Evolutionary conservation across 2,329 filamentous ascomycete species (phyloP).

Genomic region (Pestalotiopsis sp.): DNA sequence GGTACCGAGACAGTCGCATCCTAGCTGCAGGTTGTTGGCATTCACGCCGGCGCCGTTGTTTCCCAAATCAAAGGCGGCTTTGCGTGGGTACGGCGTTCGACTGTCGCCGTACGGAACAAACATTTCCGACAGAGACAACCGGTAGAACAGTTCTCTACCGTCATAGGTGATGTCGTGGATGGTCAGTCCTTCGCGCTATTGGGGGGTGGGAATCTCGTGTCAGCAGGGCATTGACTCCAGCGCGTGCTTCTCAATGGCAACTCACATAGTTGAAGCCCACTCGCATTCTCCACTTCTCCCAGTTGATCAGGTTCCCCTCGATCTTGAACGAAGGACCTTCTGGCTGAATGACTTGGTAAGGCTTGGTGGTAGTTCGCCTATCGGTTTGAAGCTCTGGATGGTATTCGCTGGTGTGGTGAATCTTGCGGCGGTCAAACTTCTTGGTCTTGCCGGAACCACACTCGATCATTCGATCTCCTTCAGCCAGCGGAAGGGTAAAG

Average conservation of each 20-base stretch:
- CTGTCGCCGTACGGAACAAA: slow-evolving; percentile 65
- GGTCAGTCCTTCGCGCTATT: slow-evolving; percentile 59
- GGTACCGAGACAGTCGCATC: slow-evolving; percentile 70
- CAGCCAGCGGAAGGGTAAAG: neutral
- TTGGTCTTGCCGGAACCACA: neutral
- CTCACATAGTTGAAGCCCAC: slow-evolving; percentile 56
- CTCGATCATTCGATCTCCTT: neutral
- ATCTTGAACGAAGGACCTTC: slow-evolving; percentile 35
- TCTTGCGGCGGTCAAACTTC: neutral
- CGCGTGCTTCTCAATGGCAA: neutral
- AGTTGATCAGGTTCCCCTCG: slow-evolving; percentile 31
- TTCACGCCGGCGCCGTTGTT: slow-evolving; percentile 66
- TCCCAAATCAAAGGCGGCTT: slow-evolving; percentile 71
- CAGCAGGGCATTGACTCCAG: neutral
- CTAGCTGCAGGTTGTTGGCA: slow-evolving; percentile 67
- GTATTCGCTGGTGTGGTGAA: slow-evolving; percentile 42
- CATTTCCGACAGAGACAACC: slow-evolving; percentile 64
- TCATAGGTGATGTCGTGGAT: slow-evolving; percentile 66
- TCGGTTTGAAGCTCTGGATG: slow-evolving; percentile 50
- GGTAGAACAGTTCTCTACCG: slow-evolving; percentile 60
- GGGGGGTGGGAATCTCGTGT: neutral
- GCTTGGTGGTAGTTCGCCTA: slow-evolving; percentile 61
- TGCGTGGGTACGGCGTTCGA: slow-evolving; percentile 63
- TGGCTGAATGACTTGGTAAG: slow-evolving; percentile 72
- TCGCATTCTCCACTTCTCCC: slow-evolving; percentile 58